Evolutionary conservation across 805 yeast species (phyloP).

Genomic region (Tetrapisispora namnaoensis): DNA sequence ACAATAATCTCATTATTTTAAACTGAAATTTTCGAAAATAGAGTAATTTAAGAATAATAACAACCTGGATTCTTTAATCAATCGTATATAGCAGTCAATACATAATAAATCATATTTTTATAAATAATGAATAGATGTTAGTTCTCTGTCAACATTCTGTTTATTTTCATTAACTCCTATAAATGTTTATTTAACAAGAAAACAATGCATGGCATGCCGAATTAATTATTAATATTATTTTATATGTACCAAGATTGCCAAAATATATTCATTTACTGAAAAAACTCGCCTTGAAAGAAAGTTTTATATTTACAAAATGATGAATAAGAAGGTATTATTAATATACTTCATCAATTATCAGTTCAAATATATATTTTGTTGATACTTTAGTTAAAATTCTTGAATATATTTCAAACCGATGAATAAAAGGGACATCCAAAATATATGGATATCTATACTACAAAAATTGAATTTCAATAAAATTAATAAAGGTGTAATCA

Average conservation of each 20-base stretch:
- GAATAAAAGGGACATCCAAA: neutral
- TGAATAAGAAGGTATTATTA: neutral
- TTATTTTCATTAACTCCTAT: neutral
- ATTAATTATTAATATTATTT: neutral
- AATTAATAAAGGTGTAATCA: neutral
- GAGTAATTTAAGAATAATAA: too few relatives aligned
- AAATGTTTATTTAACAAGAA: neutral
- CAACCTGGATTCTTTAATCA: neutral
- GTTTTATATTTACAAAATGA: neutral
- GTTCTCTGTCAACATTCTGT: too few relatives aligned
- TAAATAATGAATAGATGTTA: too few relatives aligned
- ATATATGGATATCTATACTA: neutral
- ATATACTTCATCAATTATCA: neutral
- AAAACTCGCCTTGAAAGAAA: neutral
- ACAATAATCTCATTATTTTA: neutral
- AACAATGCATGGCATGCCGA: neutral
- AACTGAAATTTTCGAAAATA: too few relatives aligned
- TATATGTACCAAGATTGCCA: neutral
- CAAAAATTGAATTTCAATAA: neutral
- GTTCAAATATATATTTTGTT: too few relatives aligned
- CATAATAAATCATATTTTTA: neutral
- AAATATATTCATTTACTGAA: neutral
- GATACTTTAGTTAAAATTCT: too few relatives aligned
- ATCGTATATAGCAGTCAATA: neutral
- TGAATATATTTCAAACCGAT: too few relatives aligned